A percentile compares a stretch with the other conserved stretches of the same genome.
These are phyloP conservation scores for Alliaria petiolata DNA, from an alignment of 345 rosid species.

Conservation along the genomic window DNA sequence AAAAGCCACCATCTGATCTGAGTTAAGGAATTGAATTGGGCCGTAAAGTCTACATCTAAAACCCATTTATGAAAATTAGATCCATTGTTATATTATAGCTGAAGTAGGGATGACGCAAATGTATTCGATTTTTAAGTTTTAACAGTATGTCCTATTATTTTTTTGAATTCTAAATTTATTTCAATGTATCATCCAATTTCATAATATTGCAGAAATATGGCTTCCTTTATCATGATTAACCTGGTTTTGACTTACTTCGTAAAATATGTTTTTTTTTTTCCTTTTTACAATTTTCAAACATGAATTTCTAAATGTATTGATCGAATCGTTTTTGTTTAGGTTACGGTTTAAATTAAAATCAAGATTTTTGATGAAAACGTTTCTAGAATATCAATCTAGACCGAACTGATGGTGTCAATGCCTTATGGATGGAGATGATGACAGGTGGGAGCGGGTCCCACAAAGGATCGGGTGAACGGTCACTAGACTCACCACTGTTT, in stretches of 20 bases:
- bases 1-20: too few species aligned
- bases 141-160: background rate
- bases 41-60: background rate
- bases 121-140: background rate
- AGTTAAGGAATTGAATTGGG: conserved; percentile 9
- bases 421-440: background rate
- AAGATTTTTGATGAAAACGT: background rate
- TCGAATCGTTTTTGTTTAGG: background rate
- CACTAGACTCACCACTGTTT: background rate
- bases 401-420: conserved; percentile 2
- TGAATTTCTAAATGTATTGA: background rate
- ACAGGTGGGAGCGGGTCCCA: conserved; percentile 7
- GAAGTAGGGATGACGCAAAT: background rate
- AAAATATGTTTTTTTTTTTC: too few species aligned
- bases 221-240: background rate
- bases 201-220: background rate
- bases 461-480: conserved; percentile 27
- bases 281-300: too few species aligned
- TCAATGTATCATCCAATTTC: background rate
- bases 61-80: conserved; percentile 12
- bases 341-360: background rate
- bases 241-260: background rate
- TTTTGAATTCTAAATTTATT: background rate
- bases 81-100: too few species aligned
- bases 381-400: background rate